A percentile compares a stretch with the other conserved stretches of the same genome.
These are phyloP conservation scores for Lophiotrema nucula DNA, from an alignment of 495 filamentous ascomycete genomes.

Conservation along the genomic window DNA sequence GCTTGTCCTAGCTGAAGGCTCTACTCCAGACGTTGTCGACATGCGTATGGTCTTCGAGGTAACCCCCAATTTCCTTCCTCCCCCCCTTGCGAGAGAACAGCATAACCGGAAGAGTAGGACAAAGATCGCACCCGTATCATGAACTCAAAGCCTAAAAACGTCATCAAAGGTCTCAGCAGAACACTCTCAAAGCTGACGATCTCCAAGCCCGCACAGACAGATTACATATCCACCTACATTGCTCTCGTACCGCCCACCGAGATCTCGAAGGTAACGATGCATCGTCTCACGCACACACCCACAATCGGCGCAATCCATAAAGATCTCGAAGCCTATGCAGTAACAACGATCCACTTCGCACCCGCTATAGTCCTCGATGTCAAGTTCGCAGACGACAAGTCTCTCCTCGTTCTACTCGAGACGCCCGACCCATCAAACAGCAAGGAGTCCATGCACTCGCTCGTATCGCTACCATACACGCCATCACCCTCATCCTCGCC, in stretches of 20 bases:
- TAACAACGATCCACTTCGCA: conserved; percentile 11
- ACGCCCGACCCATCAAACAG: not conserved
- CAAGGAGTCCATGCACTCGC: not conserved
- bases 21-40: conserved; percentile 12
- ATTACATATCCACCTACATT: conserved; percentile 17
- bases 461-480: conserved; percentile 12
- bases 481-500: not conserved
- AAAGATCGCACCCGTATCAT: no score
- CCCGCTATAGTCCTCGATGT: conserved; percentile 17
- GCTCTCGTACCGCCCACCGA: not conserved
- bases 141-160: no score
- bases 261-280: conserved; percentile 14
- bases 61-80: not conserved
- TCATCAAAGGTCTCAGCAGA: not conserved
- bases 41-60: conserved; percentile 37
- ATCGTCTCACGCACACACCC: conserved; percentile 24
- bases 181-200: not conserved
- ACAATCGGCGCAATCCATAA: conserved; percentile 2
- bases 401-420: conserved; percentile 23
- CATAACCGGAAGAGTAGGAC: no score
- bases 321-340: conserved; percentile 4
- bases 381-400: conserved; percentile 35
- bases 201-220: not conserved
- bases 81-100: no score
- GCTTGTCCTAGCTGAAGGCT: conserved; percentile 27